Base-by-base conservation (phyloP, 2,329 filamentous ascomycete genomes). In the Pseudogymnoascus sp. region DNA sequence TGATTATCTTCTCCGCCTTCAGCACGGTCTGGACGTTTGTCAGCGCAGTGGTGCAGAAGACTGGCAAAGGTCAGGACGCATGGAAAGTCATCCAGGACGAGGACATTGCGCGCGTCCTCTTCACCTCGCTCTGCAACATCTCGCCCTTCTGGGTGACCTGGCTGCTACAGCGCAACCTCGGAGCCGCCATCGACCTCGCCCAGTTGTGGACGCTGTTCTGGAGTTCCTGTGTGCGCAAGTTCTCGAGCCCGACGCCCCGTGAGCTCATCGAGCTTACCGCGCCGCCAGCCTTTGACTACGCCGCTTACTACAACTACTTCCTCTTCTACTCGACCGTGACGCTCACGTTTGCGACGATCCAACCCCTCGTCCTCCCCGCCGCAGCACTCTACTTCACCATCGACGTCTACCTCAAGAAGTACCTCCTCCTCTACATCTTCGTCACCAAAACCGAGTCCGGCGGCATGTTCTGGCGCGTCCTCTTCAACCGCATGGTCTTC, bases 261-360 rank as follows among this genome's bases (percentile, higher is more conserved):
- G 88, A 96, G 73, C 79, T 94, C 67, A 97, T 97, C 67, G 90
- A 96, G 73, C 84, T 94, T 71, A 96, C 92, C 0, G 94, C 94
- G 3, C 94, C 94, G 1, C 92, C 90, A 1, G 80, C 90, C 0
- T 97, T 99, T 73, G 92, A 97, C 68, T 97, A 97, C 71, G 91
- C 94, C 63, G 91, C 86, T 68, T 97, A 97, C 77, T 99, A 97
- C 82, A 97, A 97, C 74, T 97, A 96, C 74, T 97, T 97, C 75
- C 80, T 97, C 31, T 99, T 90, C 76, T 99, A 97, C 77, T 81
- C 89, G 25, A 97, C 93, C 0, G 89, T 97, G 33, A 88, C 91
- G 0, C 79, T 99, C 13, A 91, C 87, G 69, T 97, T 94, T 71
- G 86, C 88, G 1, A 85, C 87, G 1, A 80, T 97, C 60, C 94